These are phyloP conservation scores for Eimeria brunetti DNA, from an alignment of 169 alveolate genomes.

Conservation along the genomic window DNA sequence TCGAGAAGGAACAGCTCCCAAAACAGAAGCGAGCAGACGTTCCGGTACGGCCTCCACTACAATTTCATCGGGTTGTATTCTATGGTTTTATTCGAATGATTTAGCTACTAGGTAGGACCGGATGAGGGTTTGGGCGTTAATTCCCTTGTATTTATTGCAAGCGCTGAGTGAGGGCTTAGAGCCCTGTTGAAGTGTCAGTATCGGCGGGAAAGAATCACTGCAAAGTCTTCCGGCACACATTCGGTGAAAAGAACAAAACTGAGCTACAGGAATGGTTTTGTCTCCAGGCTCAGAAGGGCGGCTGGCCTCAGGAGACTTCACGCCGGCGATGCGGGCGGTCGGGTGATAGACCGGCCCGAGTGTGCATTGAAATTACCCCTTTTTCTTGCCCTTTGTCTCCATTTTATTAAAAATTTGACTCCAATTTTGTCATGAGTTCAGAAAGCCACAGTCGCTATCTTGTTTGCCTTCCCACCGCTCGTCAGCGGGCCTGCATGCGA, in stretches of 20 bases:
- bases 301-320: not conserved
- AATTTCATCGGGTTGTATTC: not conserved
- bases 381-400: not conserved
- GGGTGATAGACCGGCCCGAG: not conserved
- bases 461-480: not conserved
- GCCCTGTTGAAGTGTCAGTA: not conserved
- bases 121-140: not conserved
- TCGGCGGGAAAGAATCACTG: not conserved
- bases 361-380: not conserved
- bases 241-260: not conserved
- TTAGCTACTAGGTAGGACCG: not conserved
- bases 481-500: conserved; percentile 40
- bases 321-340: not conserved
- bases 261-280: not conserved
- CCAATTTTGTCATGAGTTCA: not conserved
- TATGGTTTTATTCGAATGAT: not conserved
- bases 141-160: not conserved
- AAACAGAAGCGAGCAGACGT: not conserved
- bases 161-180: not conserved
- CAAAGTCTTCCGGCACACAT: not conserved
- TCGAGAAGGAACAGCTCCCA: not conserved
- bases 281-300: not conserved
- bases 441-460: not conserved
- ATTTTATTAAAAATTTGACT: not conserved
- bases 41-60: not conserved